Evolutionary conservation across 306 rosid species (phyloP).

Genomic region (Hippophae gyantsensis): DNA sequence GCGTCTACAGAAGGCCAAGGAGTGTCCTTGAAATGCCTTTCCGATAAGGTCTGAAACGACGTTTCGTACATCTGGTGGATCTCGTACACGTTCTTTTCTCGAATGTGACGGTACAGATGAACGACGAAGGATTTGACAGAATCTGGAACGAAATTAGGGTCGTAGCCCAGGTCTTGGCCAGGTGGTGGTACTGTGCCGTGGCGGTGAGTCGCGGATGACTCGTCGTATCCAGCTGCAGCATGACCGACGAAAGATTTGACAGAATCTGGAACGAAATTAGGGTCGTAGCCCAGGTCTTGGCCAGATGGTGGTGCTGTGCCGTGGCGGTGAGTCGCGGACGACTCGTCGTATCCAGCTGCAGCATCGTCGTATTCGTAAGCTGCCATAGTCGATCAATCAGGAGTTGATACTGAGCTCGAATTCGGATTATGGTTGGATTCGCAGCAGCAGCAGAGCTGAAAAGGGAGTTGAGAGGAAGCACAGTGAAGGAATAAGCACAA

Average conservation of each 20-base stretch:
- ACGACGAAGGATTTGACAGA: slow-evolving; percentile 79
- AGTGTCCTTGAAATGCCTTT: slow-evolving; percentile 80
- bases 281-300: slow-evolving; percentile 69
- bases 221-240: slow-evolving; percentile 22
- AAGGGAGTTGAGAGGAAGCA: neutral
- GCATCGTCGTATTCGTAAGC: slow-evolving; percentile 49
- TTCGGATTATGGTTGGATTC: neutral
- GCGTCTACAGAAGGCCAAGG: slow-evolving; percentile 99
- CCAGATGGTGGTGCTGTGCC: slow-evolving; percentile 20
- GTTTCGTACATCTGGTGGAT: slow-evolving; percentile 88
- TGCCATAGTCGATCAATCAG: slow-evolving; percentile 33
- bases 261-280: slow-evolving; percentile 79
- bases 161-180: slow-evolving; percentile 56
- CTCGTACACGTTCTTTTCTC: slow-evolving; percentile 96
- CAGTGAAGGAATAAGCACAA: neutral
- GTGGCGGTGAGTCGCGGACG: slow-evolving; percentile 26
- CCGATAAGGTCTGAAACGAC: slow-evolving; percentile 78
- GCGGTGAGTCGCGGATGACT: slow-evolving; percentile 27
- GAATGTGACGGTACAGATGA: slow-evolving; percentile 81
- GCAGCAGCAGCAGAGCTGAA: neutral
- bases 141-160: slow-evolving; percentile 85
- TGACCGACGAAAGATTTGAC: slow-evolving; percentile 81
- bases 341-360: slow-evolving; percentile 29
- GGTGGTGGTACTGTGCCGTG: slow-evolving; percentile 21
- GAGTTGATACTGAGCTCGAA: neutral